phyloP scores from a whole-genome alignment of 2,329 filamentous ascomycete species.

The Fusarium tanahbumbuense region DNA sequence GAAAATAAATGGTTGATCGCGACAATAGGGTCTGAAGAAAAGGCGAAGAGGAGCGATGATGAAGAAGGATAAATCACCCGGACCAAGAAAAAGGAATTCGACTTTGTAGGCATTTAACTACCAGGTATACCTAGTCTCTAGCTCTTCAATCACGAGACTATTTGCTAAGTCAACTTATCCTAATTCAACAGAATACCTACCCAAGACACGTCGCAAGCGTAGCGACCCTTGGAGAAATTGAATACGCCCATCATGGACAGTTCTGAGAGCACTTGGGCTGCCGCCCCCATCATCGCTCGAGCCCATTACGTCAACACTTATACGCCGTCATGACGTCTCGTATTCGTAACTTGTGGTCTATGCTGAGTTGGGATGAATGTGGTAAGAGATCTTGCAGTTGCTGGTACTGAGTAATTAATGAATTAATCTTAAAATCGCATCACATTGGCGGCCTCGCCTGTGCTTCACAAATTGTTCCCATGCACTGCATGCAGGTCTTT shows the following conservation, averaged over 20 bases:
- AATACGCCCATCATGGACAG: constrained; percentile 33
- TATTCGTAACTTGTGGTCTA: constrained; percentile 10
- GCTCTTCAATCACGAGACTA: constrained; percentile 31
- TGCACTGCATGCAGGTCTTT: constrained; percentile 2
- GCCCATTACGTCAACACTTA: constrained; percentile 38
- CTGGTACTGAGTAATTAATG: not conserved
- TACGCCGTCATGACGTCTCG: constrained; percentile 15
- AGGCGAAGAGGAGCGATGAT: not conserved
- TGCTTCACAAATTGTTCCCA: not conserved
- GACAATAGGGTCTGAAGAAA: not conserved
- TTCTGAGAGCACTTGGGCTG: constrained; percentile 1
- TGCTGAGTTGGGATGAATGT: not conserved
- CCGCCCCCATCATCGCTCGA: constrained; percentile 19
- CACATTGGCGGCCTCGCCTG: constrained; percentile 5
- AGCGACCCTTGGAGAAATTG: constrained; percentile 1
- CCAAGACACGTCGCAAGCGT: not conserved
- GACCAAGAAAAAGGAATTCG: not conserved
- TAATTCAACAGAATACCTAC: not conserved
- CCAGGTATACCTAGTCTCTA: not conserved
- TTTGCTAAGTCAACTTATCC: not conserved
- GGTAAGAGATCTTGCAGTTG: not conserved
- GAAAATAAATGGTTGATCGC: constrained; percentile 10
- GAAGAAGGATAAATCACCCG: not conserved
- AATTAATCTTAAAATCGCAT: constrained; percentile 29
- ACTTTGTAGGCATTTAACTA: not conserved